A percentile compares a stretch with the other conserved stretches of the same genome.
Conservation (phyloP, 257 asterid genomes). For the Prunella vulgaris region DNA sequence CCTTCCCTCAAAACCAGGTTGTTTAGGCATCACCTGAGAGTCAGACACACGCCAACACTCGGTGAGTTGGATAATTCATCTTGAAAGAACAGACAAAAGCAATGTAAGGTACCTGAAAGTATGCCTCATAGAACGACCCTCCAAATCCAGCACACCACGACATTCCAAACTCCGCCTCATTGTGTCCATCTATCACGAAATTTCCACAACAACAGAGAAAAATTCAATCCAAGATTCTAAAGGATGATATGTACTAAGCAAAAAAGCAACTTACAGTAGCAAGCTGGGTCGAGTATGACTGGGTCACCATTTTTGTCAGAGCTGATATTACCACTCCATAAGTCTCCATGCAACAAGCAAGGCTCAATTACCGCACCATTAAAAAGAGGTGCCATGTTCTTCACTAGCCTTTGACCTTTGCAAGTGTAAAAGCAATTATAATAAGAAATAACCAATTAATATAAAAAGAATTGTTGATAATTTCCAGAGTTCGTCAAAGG, state of each 20-base stretch:
- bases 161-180: conserved; percentile 97
- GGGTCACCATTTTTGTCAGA: conserved; percentile 84
- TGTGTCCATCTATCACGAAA: conserved; percentile 65
- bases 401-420: conserved; percentile 74
- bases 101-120: conserved; percentile 59
- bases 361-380: conserved; percentile 67
- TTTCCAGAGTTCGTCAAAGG: neutral
- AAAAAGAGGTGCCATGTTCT: conserved; percentile 73
- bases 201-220: neutral
- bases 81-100: neutral
- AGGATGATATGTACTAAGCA: neutral
- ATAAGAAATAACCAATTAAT: neutral
- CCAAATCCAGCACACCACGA: conserved; percentile 99
- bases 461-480: neutral
- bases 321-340: conserved; percentile 94
- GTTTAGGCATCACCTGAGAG: conserved; percentile 84
- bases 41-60: neutral
- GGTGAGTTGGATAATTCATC: neutral
- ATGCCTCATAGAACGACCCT: conserved; percentile 72
- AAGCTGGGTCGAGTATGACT: conserved; percentile 94
- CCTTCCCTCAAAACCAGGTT: conserved; percentile 71
- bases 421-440: neutral
- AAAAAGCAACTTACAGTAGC: conserved; percentile 65
- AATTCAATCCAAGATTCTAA: neutral
- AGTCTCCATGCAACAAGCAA: conserved; percentile 91